Conservation (phyloP, 2,329 filamentous ascomycete genomes). For the Lizonia empirigonia region DNA sequence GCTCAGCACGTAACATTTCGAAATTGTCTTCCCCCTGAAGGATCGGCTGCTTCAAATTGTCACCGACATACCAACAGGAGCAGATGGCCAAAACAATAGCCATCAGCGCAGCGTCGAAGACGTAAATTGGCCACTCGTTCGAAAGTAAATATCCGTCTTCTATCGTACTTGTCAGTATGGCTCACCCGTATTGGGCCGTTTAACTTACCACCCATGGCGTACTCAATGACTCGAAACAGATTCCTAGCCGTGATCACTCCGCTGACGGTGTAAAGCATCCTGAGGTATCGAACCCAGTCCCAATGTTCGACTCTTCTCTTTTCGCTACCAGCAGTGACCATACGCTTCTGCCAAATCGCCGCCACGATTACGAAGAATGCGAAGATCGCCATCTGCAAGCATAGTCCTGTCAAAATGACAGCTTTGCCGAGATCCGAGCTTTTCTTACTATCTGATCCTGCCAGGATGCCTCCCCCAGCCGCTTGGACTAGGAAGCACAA, state of each 20-base stretch:
- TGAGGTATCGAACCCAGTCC: constrained; percentile 22
- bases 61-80: neutral
- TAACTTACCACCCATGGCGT: constrained; percentile 30
- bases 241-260: constrained; percentile 52
- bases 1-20: neutral
- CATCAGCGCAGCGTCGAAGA: constrained; percentile 57
- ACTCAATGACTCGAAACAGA: constrained; percentile 55
- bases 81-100: constrained; percentile 15
- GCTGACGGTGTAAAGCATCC: constrained; percentile 45
- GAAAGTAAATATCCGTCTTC: constrained; percentile 54
- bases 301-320: neutral
- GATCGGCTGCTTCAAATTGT: no score
- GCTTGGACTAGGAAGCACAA: constrained; percentile 57
- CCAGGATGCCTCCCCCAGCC: constrained; percentile 43
- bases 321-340: constrained; percentile 2
- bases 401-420: constrained; percentile 59
- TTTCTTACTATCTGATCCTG: constrained; percentile 18
- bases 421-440: constrained; percentile 47
- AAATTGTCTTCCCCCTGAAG: neutral
- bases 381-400: constrained; percentile 62
- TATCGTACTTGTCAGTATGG: neutral
- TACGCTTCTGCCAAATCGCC: constrained; percentile 55
- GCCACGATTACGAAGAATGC: constrained; percentile 58
- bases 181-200: neutral
- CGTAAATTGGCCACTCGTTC: constrained; percentile 58